A percentile compares a stretch with the other conserved stretches of the same genome.
phyloP scores from a whole-genome alignment of 768 basidiomycete genomes.

The Postia placenta region DNA sequence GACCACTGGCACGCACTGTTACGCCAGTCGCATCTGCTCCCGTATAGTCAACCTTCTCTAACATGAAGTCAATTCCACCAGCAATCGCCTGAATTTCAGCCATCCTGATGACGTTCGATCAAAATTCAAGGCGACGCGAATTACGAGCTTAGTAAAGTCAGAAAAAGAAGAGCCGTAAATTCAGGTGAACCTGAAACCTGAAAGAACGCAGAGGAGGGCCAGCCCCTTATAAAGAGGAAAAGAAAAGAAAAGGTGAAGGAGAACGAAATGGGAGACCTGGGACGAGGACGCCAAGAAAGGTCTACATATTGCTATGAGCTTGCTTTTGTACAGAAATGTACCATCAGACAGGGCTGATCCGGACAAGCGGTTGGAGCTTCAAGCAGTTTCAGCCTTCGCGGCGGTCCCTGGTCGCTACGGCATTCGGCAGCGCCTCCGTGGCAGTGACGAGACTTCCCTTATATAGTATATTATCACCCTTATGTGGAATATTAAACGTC shows the following conservation, averaged over 20 bases:
- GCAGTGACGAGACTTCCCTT: no score
- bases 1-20: background rate
- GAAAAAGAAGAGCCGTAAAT: slow-evolving; percentile 4
- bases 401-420: background rate
- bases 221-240: background rate
- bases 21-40: slow-evolving; percentile 7
- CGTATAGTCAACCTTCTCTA: slow-evolving; percentile 8
- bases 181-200: slow-evolving; percentile 3
- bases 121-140: background rate
- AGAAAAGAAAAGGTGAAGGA: background rate
- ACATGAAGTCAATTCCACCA: slow-evolving; percentile 6
- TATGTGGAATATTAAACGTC: no score
- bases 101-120: slow-evolving; percentile 7
- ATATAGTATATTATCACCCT: no score
- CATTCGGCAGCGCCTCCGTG: background rate
- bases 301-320: background rate
- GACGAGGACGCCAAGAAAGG: background rate
- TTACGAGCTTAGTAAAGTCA: background rate
- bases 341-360: background rate
- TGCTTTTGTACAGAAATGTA: background rate
- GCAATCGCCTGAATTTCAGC: slow-evolving; percentile 3
- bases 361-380: background rate
- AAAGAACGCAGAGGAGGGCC: slow-evolving; percentile 3
- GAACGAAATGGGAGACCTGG: background rate
- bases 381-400: background rate